phyloP scores from a whole-genome alignment of 2,329 filamentous ascomycete genomes.

The Aureobasidium musti region DNA sequence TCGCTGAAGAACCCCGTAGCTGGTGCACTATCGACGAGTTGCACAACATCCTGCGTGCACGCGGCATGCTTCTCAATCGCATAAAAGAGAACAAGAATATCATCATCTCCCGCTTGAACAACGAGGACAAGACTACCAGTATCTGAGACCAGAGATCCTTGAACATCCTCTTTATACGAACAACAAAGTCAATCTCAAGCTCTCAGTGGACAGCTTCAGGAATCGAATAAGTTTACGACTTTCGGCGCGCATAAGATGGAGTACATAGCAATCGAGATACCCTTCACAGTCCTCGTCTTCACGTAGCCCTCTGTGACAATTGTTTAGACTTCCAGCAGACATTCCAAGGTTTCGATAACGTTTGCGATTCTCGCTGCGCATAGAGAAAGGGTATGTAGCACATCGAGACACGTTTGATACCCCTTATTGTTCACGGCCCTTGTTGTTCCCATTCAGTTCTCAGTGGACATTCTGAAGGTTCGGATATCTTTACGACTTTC shows the following conservation, averaged over 20 bases:
- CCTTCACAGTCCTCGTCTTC: neutral
- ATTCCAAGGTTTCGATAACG: neutral
- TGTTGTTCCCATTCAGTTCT: neutral
- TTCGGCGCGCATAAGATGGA: neutral
- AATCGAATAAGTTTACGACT: neutral
- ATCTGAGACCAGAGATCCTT: neutral
- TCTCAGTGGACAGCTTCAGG: neutral
- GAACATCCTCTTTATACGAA: neutral
- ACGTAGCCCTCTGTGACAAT: neutral
- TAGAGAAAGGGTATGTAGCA: neutral
- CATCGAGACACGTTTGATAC: neutral
- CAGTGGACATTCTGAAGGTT: neutral
- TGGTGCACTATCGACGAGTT: constrained; percentile 31
- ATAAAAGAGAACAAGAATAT: constrained; percentile 20
- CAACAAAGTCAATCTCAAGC: neutral
- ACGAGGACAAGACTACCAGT: constrained; percentile 37
- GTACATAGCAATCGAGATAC: neutral
- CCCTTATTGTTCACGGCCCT: neutral
- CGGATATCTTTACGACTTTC: neutral
- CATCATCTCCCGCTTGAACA: constrained; percentile 28
- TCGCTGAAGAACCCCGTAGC: constrained; percentile 29
- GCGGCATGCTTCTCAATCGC: neutral
- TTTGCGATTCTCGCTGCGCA: neutral
- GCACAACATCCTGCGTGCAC: constrained; percentile 7
- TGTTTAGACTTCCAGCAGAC: neutral